Evolutionary conservation across 2,329 filamentous ascomycete species (phyloP).

Genomic region (Hortaea sp.): DNA sequence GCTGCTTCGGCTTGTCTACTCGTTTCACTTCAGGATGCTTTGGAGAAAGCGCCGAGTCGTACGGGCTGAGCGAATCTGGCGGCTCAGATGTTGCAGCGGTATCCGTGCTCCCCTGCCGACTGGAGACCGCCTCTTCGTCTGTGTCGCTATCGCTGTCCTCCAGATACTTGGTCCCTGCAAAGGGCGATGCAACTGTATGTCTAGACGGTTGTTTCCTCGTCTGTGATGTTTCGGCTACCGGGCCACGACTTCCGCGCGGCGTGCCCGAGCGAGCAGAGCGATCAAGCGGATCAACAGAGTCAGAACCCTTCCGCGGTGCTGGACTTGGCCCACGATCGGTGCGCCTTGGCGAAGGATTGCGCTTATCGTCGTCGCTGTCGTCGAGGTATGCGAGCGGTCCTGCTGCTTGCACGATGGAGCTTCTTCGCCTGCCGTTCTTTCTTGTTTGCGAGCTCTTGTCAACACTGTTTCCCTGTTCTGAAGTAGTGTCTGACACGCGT

Average conservation of each 20-base stretch:
- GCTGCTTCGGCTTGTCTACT: conserved; percentile 23
- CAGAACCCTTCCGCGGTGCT: conserved; percentile 15
- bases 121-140: conserved; percentile 21
- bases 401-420: conserved; percentile 18
- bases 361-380: conserved; percentile 22
- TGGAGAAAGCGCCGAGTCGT: conserved; percentile 7
- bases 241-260: conserved; percentile 13
- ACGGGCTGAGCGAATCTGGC: conserved; percentile 4
- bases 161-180: conserved; percentile 28
- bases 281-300: conserved; percentile 5
- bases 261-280: conserved; percentile 13
- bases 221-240: conserved; percentile 7
- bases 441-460: conserved; percentile 2
- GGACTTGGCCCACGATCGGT: conserved; percentile 21
- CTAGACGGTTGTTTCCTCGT: conserved; percentile 9
- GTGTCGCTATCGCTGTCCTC: conserved; percentile 21
- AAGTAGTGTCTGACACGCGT: conserved; percentile 12
- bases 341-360: conserved; percentile 9
- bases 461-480: conserved; percentile 11
- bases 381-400: conserved; percentile 23
- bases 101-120: conserved; percentile 20
- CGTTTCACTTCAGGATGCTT: conserved; percentile 20
- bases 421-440: conserved; percentile 5
- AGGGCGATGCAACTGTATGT: conserved; percentile 26
- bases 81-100: conserved; percentile 3